phyloP scores from a whole-genome alignment of 2,329 filamentous ascomycete genomes.

The Diaporthe sp. region DNA sequence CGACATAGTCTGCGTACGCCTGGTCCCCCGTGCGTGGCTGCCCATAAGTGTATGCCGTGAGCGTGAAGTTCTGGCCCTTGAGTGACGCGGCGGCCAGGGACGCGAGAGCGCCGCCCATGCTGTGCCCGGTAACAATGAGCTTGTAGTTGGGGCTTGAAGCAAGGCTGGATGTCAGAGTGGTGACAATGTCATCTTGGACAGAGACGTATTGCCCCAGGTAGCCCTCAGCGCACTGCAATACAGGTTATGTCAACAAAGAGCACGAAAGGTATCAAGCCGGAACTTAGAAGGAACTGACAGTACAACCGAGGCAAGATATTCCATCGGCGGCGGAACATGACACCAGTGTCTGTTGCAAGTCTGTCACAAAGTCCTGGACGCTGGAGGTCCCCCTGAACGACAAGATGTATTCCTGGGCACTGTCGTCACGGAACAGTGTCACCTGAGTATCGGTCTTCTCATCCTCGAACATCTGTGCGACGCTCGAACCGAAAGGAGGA shows the following conservation, averaged over 20 bases:
- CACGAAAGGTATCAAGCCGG: no score
- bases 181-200: conserved; percentile 21
- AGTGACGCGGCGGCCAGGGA: conserved; percentile 58
- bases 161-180: neutral
- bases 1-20: conserved; percentile 55
- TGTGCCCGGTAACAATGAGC: conserved; percentile 59
- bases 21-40: conserved; percentile 60
- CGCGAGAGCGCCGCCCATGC: conserved; percentile 62
- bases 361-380: conserved; percentile 27
- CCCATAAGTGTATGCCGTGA: conserved; percentile 62
- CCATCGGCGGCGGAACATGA: conserved; percentile 13
- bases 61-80: conserved; percentile 44
- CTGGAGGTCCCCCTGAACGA: conserved; percentile 35
- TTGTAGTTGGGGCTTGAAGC: conserved; percentile 48
- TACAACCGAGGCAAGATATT: conserved; percentile 28
- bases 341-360: conserved; percentile 16
- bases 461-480: neutral
- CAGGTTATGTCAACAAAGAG: neutral
- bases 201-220: conserved; percentile 23
- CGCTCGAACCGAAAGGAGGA: conserved; percentile 26
- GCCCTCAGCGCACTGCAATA: conserved; percentile 11
- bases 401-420: conserved; percentile 32
- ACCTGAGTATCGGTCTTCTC: conserved; percentile 29
- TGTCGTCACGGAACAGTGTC: conserved; percentile 36
- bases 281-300: neutral